These are phyloP conservation scores for Leccinum imitatum DNA, from an alignment of 768 basidiomycete species.

Conservation along the genomic window DNA sequence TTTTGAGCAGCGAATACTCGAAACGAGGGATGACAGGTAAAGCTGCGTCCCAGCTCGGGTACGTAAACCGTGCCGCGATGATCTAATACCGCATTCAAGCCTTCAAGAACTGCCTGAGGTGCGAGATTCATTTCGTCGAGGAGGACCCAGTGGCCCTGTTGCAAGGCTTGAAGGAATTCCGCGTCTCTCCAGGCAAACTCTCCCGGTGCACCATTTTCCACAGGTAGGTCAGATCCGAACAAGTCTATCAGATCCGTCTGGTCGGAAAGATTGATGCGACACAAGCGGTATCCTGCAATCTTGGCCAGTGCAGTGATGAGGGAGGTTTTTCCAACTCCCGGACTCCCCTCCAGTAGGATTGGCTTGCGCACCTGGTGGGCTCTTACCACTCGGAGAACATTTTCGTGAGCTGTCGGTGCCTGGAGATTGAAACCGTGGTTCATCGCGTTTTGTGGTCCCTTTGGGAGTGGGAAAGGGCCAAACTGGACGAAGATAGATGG, in stretches of 20 bases:
- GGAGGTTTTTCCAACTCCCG: constrained; percentile 97
- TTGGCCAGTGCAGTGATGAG: constrained; percentile 85
- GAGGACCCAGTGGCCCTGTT: constrained; percentile 96
- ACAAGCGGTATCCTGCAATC: constrained; percentile 72
- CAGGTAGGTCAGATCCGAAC: constrained; percentile 94
- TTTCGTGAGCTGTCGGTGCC: constrained; percentile 86
- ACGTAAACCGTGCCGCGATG: constrained; percentile 94
- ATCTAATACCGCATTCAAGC: constrained; percentile 93
- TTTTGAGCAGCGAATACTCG: constrained; percentile 98
- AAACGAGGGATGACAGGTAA: constrained; percentile 87
- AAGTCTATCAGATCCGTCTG: constrained; percentile 96
- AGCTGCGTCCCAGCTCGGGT: constrained; percentile 90
- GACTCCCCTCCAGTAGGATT: constrained; percentile 94
- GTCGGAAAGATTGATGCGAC: constrained; percentile 96
- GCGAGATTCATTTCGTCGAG: constrained; percentile 99
- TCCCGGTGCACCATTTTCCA: constrained; percentile 86
- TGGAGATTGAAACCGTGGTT: constrained; percentile 68
- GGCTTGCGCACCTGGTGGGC: constrained; percentile 91
- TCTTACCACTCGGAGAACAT: constrained; percentile 84
- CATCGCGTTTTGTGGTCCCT: constrained; percentile 45
- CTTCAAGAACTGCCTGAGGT: constrained; percentile 94
- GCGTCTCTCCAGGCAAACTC: constrained; percentile 98
- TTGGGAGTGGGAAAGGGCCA: constrained; percentile 71
- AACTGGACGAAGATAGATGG: constrained; percentile 48
- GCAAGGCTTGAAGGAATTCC: constrained; percentile 89